Percentiles rank a stretch among this genome's conserved stretches.
phyloP scores from a whole-genome alignment of 768 basidiomycete species.

The Leucocoprinus birnbaumii region DNA sequence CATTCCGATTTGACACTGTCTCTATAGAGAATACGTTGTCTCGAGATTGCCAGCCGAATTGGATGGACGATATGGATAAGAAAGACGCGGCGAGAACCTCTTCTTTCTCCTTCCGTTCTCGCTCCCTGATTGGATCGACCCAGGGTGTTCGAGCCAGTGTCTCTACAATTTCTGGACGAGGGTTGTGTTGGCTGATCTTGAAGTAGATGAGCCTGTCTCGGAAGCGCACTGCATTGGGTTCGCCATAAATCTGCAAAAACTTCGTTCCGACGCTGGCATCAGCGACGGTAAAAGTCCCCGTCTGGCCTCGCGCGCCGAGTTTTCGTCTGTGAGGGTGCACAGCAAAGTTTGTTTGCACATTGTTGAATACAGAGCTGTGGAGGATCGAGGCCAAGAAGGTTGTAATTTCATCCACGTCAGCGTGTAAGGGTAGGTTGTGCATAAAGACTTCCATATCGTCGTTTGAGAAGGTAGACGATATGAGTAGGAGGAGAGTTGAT shows the following conservation, averaged over 20 bases:
- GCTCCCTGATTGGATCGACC: constrained; percentile 32
- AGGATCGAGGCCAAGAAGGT: constrained; percentile 39
- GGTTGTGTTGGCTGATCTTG: constrained; percentile 22
- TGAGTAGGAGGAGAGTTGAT: neutral
- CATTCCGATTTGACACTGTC: constrained; percentile 15
- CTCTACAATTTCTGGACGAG: constrained; percentile 34
- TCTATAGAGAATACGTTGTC: constrained; percentile 56
- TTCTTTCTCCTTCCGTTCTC: constrained; percentile 30
- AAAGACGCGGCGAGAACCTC: constrained; percentile 23
- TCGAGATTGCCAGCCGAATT: constrained; percentile 65
- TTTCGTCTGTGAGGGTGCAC: constrained; percentile 42
- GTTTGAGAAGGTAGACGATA: neutral
- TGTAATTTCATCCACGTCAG: constrained; percentile 27
- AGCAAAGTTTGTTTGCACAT: constrained; percentile 45
- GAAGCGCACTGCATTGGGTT: constrained; percentile 20
- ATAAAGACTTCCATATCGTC: constrained; percentile 39
- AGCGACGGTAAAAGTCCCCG: constrained; percentile 24
- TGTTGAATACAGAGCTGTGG: constrained; percentile 39
- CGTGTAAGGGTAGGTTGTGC: constrained; percentile 29
- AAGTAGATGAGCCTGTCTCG: constrained; percentile 30
- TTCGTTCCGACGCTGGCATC: constrained; percentile 2
- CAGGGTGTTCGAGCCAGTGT: constrained; percentile 36
- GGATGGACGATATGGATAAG: constrained; percentile 36
- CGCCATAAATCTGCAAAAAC: constrained; percentile 43
- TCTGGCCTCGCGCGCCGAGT: constrained; percentile 25